These are phyloP conservation scores for Aspergillus sclerotiicarbonarius DNA, from an alignment of 495 filamentous ascomycete genomes.

Conservation along the genomic window DNA sequence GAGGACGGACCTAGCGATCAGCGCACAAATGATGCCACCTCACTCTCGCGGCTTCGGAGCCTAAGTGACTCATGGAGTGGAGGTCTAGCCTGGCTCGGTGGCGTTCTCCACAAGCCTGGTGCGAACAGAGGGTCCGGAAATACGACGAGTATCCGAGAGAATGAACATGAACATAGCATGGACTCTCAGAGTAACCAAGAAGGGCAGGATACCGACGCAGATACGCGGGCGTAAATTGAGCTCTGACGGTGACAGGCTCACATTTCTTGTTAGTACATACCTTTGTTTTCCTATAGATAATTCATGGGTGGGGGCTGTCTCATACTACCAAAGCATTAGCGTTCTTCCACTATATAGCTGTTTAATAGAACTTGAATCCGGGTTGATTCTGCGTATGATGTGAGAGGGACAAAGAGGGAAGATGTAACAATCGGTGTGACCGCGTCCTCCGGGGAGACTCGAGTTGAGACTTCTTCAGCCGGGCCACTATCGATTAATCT, in stretches of 20 bases:
- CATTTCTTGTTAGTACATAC: constrained; percentile 11
- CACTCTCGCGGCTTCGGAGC: constrained; percentile 36
- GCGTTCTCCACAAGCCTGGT: constrained; percentile 18
- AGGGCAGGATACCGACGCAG: not conserved
- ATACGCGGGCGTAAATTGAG: constrained; percentile 5
- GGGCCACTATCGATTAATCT: not conserved
- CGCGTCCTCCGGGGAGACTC: no score
- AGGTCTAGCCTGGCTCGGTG: constrained; percentile 45
- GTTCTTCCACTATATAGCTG: constrained; percentile 1
- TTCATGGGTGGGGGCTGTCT: not conserved
- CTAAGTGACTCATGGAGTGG: constrained; percentile 46
- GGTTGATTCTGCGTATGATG: no score
- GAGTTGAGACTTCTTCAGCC: not conserved
- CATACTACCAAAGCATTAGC: not conserved
- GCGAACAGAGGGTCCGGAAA: constrained; percentile 5
- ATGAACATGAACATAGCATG: not conserved
- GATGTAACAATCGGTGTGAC: no score
- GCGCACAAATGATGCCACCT: constrained; percentile 20
- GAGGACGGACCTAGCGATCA: constrained; percentile 14
- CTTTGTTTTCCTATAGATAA: constrained; percentile 6
- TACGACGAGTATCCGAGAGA: not conserved
- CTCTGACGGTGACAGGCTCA: constrained; percentile 2
- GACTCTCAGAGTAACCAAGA: not conserved
- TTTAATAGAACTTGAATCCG: constrained; percentile 4
- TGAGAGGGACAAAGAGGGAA: no score